These are phyloP conservation scores for Annulohypoxylon maeteangense DNA, from an alignment of 495 filamentous ascomycete species.

Conservation along the genomic window DNA sequence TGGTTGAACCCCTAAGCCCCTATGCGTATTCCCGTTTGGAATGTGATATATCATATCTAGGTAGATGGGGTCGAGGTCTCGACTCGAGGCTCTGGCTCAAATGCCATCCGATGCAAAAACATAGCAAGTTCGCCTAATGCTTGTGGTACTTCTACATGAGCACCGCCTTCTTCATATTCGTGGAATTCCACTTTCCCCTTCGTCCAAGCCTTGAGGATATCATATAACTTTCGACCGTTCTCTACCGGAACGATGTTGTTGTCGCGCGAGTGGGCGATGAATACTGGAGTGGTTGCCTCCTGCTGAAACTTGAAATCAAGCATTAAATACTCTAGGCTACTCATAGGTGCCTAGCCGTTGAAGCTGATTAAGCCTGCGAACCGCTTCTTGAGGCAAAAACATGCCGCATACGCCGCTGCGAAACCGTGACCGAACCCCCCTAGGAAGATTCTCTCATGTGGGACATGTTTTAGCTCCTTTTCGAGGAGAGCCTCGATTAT, in stretches of 20 bases:
- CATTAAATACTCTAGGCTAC: too few relatives aligned
- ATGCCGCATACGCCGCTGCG: not conserved
- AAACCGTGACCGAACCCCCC: not conserved
- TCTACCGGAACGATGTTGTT: too few relatives aligned
- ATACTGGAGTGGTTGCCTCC: too few relatives aligned
- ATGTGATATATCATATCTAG: not conserved
- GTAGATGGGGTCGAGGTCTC: not conserved
- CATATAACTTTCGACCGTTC: too few relatives aligned
- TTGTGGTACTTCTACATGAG: not conserved
- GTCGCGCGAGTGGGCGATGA: too few relatives aligned
- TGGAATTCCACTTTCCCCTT: too few relatives aligned
- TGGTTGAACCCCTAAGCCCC: constrained; percentile 8
- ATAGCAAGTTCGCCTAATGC: not conserved
- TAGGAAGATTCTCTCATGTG: too few relatives aligned
- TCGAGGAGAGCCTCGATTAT: too few relatives aligned
- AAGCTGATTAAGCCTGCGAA: not conserved
- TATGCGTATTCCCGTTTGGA: not conserved
- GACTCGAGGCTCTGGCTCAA: not conserved
- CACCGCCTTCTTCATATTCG: too few relatives aligned
- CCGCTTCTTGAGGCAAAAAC: not conserved
- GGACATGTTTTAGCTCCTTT: too few relatives aligned
- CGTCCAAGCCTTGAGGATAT: too few relatives aligned
- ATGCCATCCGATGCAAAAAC: not conserved
- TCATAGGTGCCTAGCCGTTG: not conserved
- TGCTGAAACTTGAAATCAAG: too few relatives aligned